Base-by-base conservation (phyloP, 148 eudicot genomes). In the Oxyria digyna region DNA sequence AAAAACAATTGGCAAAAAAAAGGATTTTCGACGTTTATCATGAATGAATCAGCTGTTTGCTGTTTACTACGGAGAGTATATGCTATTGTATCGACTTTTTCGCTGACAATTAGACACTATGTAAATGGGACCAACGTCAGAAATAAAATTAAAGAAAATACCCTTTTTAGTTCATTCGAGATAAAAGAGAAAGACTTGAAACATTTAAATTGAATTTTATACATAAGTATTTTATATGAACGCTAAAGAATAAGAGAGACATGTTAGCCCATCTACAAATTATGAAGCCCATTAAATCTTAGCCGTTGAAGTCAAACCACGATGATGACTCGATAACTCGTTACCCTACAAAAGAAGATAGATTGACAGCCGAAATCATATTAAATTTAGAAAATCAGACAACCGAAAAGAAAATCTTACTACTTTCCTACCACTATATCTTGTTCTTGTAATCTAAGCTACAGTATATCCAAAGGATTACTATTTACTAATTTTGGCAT, bases 361-460 rank as follows among this genome's bases (percentile, higher is more conserved):
- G 62, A 54, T 54, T 54, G 62, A 54, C 62, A 54, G 62, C 62
- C 62, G 29, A 24, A 54, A 54, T 54, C 15, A 54, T 23, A 54
- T 54, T 23, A 1, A 14, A 14, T 14, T 14, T 52, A 52, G 24
- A 54, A 21, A 54, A 54, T 9, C 3, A 20, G 26, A 49, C 12
- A 49, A 20, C 24, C 57, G 27, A 49, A 54, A 23, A 23, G 23
- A 54, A 54, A 54, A 10, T 11, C 31, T 54, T 54, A 35, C 6
- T 54, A 54, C 62, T 54, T 54, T 54, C 62, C 62, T 54, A 23
- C 62, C 62, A 54, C 32, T 54, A 24, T 15, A 11, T 21, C 12
- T 24, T 54, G 62, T 24, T 54, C 31, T 1, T 45, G 3, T 23
- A 54, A 54, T 54, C 31, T 54, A 54, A 15, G 15, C 4, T 54